Percentiles rank a stretch among this genome's conserved stretches.
Evolutionary conservation across 116 monocot species (phyloP).

Genomic region (Trichopus zeylanicus): DNA sequence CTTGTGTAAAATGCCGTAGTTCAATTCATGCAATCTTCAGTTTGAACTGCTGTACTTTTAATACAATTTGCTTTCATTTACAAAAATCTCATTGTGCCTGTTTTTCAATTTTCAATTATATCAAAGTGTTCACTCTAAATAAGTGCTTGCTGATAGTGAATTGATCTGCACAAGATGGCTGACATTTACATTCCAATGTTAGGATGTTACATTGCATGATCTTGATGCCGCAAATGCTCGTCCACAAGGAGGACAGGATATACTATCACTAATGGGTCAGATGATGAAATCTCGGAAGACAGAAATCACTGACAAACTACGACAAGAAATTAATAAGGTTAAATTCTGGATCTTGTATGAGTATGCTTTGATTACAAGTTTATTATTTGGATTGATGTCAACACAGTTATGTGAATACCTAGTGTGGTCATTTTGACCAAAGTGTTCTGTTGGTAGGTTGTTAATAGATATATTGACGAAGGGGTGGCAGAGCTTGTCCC

Average conservation of each 20-base stretch:
- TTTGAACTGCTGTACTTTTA: too few relatives aligned
- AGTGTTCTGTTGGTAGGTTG: slow-evolving; percentile 40
- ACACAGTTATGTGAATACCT: neutral
- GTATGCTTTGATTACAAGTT: too few relatives aligned
- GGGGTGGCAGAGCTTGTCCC: slow-evolving; percentile 97
- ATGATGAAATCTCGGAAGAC: slow-evolving; percentile 99
- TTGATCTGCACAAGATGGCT: too few relatives aligned
- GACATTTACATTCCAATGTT: neutral
- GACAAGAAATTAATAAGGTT: slow-evolving; percentile 99
- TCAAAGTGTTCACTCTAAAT: too few relatives aligned
- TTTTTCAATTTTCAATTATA: too few relatives aligned
- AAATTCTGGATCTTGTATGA: neutral
- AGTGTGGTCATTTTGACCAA: neutral
- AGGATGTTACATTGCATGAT: slow-evolving; percentile 99
- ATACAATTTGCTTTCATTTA: too few relatives aligned
- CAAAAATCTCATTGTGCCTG: too few relatives aligned
- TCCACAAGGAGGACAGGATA: slow-evolving; percentile 98
- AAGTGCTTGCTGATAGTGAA: too few relatives aligned
- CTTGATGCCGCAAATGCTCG: slow-evolving; percentile 99
- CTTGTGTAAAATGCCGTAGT: too few relatives aligned
- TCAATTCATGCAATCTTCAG: too few relatives aligned
- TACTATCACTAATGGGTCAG: slow-evolving; percentile 97
- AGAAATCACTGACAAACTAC: slow-evolving; percentile 93
- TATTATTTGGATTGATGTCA: too few relatives aligned
- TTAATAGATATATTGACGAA: slow-evolving; percentile 95